Evolutionary conservation across 257 asterid species (phyloP).

Genomic region (Ligustrum vulgare): DNA sequence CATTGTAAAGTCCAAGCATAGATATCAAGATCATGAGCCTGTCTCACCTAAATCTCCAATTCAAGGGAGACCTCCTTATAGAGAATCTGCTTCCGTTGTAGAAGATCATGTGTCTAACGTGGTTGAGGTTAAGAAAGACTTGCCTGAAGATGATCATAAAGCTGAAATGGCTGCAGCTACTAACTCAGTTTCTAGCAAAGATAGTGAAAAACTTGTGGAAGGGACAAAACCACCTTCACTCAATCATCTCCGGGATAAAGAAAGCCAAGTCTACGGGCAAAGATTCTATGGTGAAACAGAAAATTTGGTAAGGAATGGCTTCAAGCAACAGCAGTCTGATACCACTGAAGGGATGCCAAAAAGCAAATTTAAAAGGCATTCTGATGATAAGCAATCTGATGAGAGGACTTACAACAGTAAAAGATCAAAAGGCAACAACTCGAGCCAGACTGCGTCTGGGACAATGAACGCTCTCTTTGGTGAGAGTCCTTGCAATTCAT

Average conservation of each 20-base stretch:
- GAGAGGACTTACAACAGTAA: slow-evolving; percentile 48
- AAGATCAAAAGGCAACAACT: slow-evolving; percentile 52
- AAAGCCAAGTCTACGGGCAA: slow-evolving; percentile 29
- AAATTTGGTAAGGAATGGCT: slow-evolving; percentile 37
- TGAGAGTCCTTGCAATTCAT: slow-evolving; percentile 52
- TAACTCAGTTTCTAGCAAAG: slow-evolving; percentile 43
- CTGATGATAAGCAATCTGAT: slow-evolving; percentile 47
- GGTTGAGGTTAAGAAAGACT: slow-evolving; percentile 67
- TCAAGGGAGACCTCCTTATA: slow-evolving; percentile 45
- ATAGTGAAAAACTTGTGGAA: slow-evolving; percentile 45
- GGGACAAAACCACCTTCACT: slow-evolving; percentile 39
- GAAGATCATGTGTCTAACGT: slow-evolving; percentile 52
- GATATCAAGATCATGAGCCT: slow-evolving; percentile 45
- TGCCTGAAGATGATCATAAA: slow-evolving; percentile 42
- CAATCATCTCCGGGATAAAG: slow-evolving; percentile 39
- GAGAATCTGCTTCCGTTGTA: slow-evolving; percentile 49
- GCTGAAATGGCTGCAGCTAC: slow-evolving; percentile 39
- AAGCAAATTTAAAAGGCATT: slow-evolving; percentile 55
- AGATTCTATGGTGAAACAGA: slow-evolving; percentile 38
- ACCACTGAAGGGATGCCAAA: slow-evolving; percentile 37
- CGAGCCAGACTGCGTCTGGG: slow-evolving; percentile 47
- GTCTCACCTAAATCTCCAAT: slow-evolving; percentile 43
- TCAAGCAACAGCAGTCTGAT: slow-evolving; percentile 44
- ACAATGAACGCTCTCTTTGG: slow-evolving; percentile 47
- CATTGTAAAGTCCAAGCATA: slow-evolving; percentile 40